phyloP scores from a whole-genome alignment of 805 yeast genomes.

The Nakazawaea siamensis region DNA sequence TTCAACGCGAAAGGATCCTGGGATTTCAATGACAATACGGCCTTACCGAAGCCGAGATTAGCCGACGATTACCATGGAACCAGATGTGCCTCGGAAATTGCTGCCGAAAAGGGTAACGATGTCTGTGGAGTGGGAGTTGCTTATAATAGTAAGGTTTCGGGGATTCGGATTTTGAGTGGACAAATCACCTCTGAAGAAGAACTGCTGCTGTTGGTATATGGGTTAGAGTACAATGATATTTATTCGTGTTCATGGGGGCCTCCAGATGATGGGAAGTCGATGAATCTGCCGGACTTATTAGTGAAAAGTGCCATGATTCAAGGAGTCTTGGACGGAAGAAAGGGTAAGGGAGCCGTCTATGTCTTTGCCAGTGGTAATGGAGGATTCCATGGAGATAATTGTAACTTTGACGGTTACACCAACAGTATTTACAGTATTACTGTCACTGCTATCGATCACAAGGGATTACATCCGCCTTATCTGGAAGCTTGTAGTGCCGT shows the following conservation, averaged over 20 bases:
- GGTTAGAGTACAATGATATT: slow-evolving; percentile 77
- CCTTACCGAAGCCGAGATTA: slow-evolving; percentile 73
- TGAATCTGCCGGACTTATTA: slow-evolving; percentile 75
- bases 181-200: slow-evolving; percentile 79
- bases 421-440: slow-evolving; percentile 93
- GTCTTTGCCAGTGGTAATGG: slow-evolving; percentile 98
- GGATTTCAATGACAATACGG: slow-evolving; percentile 78
- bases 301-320: slow-evolving; percentile 79
- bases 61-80: slow-evolving; percentile 91
- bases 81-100: slow-evolving; percentile 96
- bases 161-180: slow-evolving; percentile 82
- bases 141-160: slow-evolving; percentile 75
- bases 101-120: slow-evolving; percentile 72
- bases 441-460: slow-evolving; percentile 85
- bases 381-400: slow-evolving; percentile 72
- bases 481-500: slow-evolving; percentile 94
- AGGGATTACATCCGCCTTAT: slow-evolving; percentile 81
- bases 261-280: slow-evolving; percentile 78
- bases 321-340: slow-evolving; percentile 78
- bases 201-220: slow-evolving; percentile 80
- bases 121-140: slow-evolving; percentile 98
- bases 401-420: slow-evolving; percentile 96
- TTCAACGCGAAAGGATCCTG: slow-evolving; percentile 79
- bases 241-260: slow-evolving; percentile 99
- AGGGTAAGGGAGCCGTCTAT: slow-evolving; percentile 74